Conservation (phyloP, 2,329 filamentous ascomycete species). For the Hansfordia pulvinata region DNA sequence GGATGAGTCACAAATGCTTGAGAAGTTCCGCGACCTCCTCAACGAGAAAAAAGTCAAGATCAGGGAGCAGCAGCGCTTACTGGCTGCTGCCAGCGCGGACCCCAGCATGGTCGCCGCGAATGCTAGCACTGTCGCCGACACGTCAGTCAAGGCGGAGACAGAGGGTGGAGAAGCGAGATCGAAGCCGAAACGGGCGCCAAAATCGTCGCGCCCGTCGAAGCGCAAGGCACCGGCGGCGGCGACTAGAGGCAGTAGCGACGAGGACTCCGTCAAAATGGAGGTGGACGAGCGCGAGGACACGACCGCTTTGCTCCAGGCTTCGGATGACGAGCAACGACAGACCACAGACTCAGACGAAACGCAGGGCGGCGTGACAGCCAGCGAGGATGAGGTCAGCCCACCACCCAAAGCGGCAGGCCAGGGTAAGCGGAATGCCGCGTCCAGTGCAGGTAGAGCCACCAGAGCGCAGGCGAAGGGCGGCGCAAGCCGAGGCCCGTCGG, state of each 20-base stretch:
- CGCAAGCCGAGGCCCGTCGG: background rate
- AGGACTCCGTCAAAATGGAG: slow-evolving; percentile 36
- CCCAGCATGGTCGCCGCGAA: background rate
- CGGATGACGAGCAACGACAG: slow-evolving; percentile 18
- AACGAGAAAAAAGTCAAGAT: slow-evolving; percentile 77
- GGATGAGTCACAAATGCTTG: slow-evolving; percentile 51
- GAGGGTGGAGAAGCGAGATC: slow-evolving; percentile 12
- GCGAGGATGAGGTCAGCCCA: slow-evolving; percentile 3
- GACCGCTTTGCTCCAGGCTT: slow-evolving; percentile 18
- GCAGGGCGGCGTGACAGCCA: slow-evolving; percentile 1
- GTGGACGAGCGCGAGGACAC: slow-evolving; percentile 22
- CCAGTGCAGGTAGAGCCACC: background rate
- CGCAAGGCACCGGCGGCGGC: slow-evolving; percentile 29
- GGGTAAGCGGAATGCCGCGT: background rate
- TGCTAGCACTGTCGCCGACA: slow-evolving; percentile 17
- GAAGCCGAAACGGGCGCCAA: background rate
- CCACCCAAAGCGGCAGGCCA: too few species aligned
- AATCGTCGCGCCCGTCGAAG: slow-evolving; percentile 35
- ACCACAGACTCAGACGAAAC: slow-evolving; percentile 21
- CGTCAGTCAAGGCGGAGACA: slow-evolving; percentile 10
- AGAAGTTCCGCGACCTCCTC: slow-evolving; percentile 56
- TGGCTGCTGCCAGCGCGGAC: slow-evolving; percentile 32
- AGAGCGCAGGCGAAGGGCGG: slow-evolving; percentile 1
- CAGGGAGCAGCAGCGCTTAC: slow-evolving; percentile 53
- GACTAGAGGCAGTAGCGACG: slow-evolving; percentile 27